Evolutionary conservation across 1,284 basidiomycete species (phyloP).

Genomic region (Pterulicium gracile): DNA sequence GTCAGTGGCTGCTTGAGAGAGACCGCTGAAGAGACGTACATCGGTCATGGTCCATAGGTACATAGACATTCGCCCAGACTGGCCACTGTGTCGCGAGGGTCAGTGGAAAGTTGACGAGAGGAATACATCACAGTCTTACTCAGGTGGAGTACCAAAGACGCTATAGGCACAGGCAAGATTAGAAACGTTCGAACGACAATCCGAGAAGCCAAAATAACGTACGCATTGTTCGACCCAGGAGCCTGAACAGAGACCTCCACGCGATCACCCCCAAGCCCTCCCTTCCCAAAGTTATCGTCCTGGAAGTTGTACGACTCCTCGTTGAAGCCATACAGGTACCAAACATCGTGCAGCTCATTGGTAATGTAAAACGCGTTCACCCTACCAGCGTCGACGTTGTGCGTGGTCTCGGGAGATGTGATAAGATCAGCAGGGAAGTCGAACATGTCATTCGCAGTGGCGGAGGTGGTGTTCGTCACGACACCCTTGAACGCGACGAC

Average conservation of each 20-base stretch:
- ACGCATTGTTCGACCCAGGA: constrained; percentile 19
- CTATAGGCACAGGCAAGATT: constrained; percentile 2
- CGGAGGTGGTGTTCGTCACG: constrained; percentile 28
- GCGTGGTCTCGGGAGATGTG: constrained; percentile 20
- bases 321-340: constrained; percentile 21
- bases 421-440: constrained; percentile 14
- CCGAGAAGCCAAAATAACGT: neutral
- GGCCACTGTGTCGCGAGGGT: constrained; percentile 17
- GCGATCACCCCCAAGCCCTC: constrained; percentile 25
- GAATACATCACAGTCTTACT: constrained; percentile 17
- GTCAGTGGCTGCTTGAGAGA: neutral
- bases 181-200: neutral
- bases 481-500: constrained; percentile 24
- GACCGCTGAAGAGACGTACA: constrained; percentile 8
- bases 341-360: constrained; percentile 24
- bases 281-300: constrained; percentile 25
- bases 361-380: constrained; percentile 27
- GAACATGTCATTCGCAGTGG: constrained; percentile 34
- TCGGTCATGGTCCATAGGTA: constrained; percentile 28
- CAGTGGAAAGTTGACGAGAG: neutral
- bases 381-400: constrained; percentile 31
- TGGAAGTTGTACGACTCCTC: constrained; percentile 34
- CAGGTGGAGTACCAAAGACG: constrained; percentile 19
- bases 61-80: constrained; percentile 30
- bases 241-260: constrained; percentile 30